Conservation (phyloP, 2,329 filamentous ascomycete species). For the Curvularia spicifera region DNA sequence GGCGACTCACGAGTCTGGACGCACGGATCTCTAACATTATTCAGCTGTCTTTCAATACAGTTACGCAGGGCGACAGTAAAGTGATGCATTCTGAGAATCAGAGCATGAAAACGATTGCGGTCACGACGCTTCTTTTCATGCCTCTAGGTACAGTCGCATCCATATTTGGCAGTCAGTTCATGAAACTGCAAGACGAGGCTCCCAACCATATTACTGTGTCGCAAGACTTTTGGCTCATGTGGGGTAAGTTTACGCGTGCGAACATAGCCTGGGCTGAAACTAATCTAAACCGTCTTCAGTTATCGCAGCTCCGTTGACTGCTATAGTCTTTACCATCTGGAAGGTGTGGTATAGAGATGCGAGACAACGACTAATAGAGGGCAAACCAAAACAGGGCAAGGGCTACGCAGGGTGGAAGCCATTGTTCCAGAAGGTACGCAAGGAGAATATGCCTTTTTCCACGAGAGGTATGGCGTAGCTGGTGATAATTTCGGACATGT, state of each 20-base stretch:
- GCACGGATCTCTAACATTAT: conserved; percentile 50
- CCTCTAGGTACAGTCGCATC: conserved; percentile 47
- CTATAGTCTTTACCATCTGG: conserved; percentile 25
- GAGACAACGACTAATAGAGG: conserved; percentile 20
- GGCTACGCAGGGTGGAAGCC: conserved; percentile 29
- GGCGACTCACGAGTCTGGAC: conserved; percentile 45
- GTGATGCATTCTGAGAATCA: conserved; percentile 49
- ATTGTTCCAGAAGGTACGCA: conserved; percentile 6
- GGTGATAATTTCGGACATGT: neutral
- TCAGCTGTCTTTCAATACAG: conserved; percentile 50
- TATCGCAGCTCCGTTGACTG: conserved; percentile 34
- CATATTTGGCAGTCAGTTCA: conserved; percentile 43
- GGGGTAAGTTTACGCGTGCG: conserved; percentile 13
- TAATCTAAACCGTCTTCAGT: conserved; percentile 3
- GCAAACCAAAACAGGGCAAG: conserved; percentile 10
- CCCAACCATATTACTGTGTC: conserved; percentile 32
- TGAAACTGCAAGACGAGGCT: conserved; percentile 29
- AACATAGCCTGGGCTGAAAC: neutral
- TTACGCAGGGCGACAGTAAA: conserved; percentile 49
- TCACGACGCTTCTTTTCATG: conserved; percentile 54
- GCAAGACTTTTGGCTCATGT: conserved; percentile 42
- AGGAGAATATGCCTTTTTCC: neutral
- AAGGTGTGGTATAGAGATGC: conserved; percentile 33
- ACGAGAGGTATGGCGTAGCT: neutral
- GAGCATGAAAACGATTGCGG: conserved; percentile 56